These are phyloP conservation scores for Geotrichum citri-aurantii DNA, from an alignment of 1,139 yeast genomes.

Conservation along the genomic window DNA sequence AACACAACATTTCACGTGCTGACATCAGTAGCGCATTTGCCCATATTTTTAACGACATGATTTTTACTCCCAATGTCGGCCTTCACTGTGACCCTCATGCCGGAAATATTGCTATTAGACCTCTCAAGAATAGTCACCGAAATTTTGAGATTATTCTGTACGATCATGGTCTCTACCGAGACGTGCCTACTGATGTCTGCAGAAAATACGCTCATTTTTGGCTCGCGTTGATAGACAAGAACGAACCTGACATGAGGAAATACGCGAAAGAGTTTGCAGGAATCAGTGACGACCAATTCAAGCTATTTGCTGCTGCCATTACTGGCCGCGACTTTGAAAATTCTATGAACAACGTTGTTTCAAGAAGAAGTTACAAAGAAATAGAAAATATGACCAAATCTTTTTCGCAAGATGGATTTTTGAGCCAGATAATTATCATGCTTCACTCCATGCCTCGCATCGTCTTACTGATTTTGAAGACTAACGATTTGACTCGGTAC, in stretches of 20 bases:
- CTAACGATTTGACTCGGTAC: conserved; percentile 87
- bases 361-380: conserved; percentile 52
- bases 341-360: conserved; percentile 59
- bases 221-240: conserved; percentile 76
- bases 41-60: conserved; percentile 90
- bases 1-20: conserved; percentile 60
- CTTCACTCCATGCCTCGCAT: conserved; percentile 78
- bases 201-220: conserved; percentile 86
- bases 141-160: conserved; percentile 88
- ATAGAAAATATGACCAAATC: conserved; percentile 60
- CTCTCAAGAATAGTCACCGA: conserved; percentile 41
- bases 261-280: conserved; percentile 79
- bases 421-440: conserved; percentile 74
- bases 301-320: conserved; percentile 84
- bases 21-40: conserved; percentile 82
- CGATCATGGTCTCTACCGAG: conserved; percentile 91
- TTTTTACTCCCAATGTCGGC: conserved; percentile 85
- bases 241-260: conserved; percentile 56
- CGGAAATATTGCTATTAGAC: conserved; percentile 82
- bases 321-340: conserved; percentile 79
- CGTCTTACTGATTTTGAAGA: conserved; percentile 78
- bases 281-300: conserved; percentile 72
- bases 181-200: conserved; percentile 71
- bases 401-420: conserved; percentile 48
- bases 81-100: conserved; percentile 98